Percentiles rank a stretch among this genome's conserved stretches.
Conservation (phyloP, 129 eudicot species). For the Cynara cardunculus region DNA sequence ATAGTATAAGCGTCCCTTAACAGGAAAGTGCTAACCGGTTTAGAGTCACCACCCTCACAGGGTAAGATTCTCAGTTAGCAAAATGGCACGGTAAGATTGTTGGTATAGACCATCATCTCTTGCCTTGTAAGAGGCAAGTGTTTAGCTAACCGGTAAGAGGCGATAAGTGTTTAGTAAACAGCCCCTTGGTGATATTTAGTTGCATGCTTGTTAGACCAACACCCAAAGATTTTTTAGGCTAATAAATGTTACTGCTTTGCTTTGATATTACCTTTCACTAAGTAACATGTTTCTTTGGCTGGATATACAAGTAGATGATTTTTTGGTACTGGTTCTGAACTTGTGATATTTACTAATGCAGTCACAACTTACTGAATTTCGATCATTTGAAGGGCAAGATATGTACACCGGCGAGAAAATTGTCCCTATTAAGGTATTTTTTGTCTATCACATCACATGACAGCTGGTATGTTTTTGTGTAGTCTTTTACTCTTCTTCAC, state of each 20-base stretch:
- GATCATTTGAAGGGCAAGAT: constrained; percentile 94
- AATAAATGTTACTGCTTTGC: neutral
- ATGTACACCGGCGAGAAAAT: constrained; percentile 91
- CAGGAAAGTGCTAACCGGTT: neutral
- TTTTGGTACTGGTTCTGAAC: neutral
- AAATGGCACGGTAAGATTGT: neutral
- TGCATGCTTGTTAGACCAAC: neutral
- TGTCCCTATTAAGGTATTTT: constrained; percentile 87
- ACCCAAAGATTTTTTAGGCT: neutral
- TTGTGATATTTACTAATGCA: constrained; percentile 34
- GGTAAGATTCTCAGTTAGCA: neutral
- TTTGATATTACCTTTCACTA: neutral
- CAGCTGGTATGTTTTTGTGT: neutral
- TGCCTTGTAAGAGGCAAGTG: neutral
- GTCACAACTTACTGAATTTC: constrained; percentile 82
- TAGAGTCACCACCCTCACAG: neutral
- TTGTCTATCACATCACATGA: constrained; percentile 23
- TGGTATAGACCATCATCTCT: neutral
- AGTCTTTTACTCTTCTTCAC: neutral
- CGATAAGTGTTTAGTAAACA: neutral
- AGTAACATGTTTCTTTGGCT: neutral
- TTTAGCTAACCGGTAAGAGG: neutral
- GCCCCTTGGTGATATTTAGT: neutral
- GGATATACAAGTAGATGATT: neutral
- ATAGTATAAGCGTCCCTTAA: neutral